Evolutionary conservation across 768 basidiomycete genomes (phyloP), one percentile per base, ranked within the genome.

Genomic region (Saitozyma sp.): DNA sequence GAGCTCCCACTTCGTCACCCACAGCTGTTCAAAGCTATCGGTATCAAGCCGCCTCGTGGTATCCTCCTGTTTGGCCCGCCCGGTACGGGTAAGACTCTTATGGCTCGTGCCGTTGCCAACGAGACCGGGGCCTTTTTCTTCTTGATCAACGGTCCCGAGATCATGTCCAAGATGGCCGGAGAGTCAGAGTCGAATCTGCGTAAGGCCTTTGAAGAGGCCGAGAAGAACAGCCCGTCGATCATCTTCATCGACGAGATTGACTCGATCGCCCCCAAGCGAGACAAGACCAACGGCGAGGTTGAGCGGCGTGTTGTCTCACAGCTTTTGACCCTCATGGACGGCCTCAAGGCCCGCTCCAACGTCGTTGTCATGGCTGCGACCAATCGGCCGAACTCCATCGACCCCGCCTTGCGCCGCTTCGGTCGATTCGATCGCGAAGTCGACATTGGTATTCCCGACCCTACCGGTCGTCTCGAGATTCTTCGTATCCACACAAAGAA

Each of bases 101-200:
- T 99, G 95, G 96, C 96, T 56, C 89, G 96, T 71, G 96, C 96
- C 8, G 96, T 99, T 52, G 96, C 96, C 67, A 99, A 99, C 79
- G 96, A 99, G 82, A 99, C 96, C 37, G 96, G 96, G 54, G 96
- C 96, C 14, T 99, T 99, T 86, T 99, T 99, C 86, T 99, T 99
- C 88, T 83, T 98, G 55, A 99, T 99, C 83, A 99, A 98, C 77
- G 96, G 96, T 58, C 96, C 96, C 56, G 96, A 99, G 81, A 98
- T 99, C 80, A 99, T 99, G 96, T 91, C 89, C 72, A 98, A 99
- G 85, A 99, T 99, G 96, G 96, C 96, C 57, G 96, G 96, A 70
- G 96, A 99, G 83, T 89, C 87, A 78, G 96, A 99, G 80, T 92
- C 90, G 76, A 99, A 99, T 81, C 83, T 99, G 65, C 84, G 96